Base-by-base conservation (phyloP, 768 basidiomycete genomes). In the Rhizopogon vesiculosus region DNA sequence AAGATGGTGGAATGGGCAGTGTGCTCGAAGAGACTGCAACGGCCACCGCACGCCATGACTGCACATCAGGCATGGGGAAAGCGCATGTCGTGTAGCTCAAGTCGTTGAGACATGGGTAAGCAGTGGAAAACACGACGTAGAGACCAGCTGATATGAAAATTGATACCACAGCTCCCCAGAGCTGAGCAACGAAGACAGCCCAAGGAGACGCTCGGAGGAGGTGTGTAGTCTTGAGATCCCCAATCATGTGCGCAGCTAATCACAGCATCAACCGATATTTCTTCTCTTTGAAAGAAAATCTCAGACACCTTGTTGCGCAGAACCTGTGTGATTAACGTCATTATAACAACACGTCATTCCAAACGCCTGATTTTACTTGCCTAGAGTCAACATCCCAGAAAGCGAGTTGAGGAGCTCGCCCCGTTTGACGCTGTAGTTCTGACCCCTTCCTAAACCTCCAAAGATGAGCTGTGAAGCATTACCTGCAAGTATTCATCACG, bases 191-290 rank as follows among this genome's bases (percentile, higher is more conserved):
- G 64, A 84, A 83, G 70, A 84, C 83, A 66, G 80, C 79, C 51
- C 66, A 73, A 35, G 83, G 83, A 61, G 83, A 83, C 10, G 82
- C 81, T 45, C 82, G 73, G 54, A 84, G 76, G 53, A 85, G 80
- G 62, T 83, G 83, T 53, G 82, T 82, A 10, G 83, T 85, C 70
- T 84, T 84, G 59, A 84, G 64, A 64, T 84, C 83, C 54, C 81
- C 81, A 22, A 77, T 78, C 83, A 84, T 83, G 64, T 85, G 82
- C 12, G 74, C 61, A n/a, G 80, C 73, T 53, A 28, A 31, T 42
- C 42, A 7, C 19, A n/a, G n/a, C 38, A 51, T 31, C 35, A 39
- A 18, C 19, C 5, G 8, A 51, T 16, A 33, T 40, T 18, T 16
- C 5, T 10, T 15, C 16, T 31, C 25, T 13, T 8, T 8, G 25